Evolutionary conservation across 495 filamentous ascomycete genomes (phyloP).

Genomic region (Neurospora sp.): DNA sequence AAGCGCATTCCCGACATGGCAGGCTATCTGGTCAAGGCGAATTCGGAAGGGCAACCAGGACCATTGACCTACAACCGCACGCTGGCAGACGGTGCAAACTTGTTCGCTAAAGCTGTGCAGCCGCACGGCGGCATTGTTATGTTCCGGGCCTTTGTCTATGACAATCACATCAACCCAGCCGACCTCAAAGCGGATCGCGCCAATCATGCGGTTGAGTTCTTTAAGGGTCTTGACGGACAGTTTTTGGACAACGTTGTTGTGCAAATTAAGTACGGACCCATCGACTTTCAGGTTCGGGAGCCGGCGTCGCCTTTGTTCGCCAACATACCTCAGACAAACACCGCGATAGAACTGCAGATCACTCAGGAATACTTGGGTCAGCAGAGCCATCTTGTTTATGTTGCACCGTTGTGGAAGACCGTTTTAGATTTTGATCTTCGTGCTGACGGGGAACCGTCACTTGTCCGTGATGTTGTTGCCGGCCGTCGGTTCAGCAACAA

Average conservation of each 20-base stretch:
- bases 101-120: slow-evolving; percentile 52
- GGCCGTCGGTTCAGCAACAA: slow-evolving; percentile 49
- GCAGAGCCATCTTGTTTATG: slow-evolving; percentile 58
- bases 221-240: slow-evolving; percentile 51
- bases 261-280: slow-evolving; percentile 66
- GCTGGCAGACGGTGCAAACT: slow-evolving; percentile 56
- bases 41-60: slow-evolving; percentile 65
- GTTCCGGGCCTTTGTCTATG: slow-evolving; percentile 68
- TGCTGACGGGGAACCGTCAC: slow-evolving; percentile 40
- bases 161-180: slow-evolving; percentile 39
- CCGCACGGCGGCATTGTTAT: slow-evolving; percentile 58
- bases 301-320: slow-evolving; percentile 59
- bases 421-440: slow-evolving; percentile 58
- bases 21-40: slow-evolving; percentile 63
- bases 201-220: slow-evolving; percentile 58
- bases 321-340: slow-evolving; percentile 46
- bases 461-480: slow-evolving; percentile 47
- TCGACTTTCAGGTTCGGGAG: slow-evolving; percentile 70
- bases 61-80: slow-evolving; percentile 62
- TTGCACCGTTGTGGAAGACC: slow-evolving; percentile 56
- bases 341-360: slow-evolving; percentile 56
- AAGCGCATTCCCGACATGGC: slow-evolving; percentile 52
- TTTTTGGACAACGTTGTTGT: slow-evolving; percentile 63
- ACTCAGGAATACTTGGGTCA: slow-evolving; percentile 65
- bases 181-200: slow-evolving; percentile 59